phyloP scores from a whole-genome alignment of 2,329 filamentous ascomycete species.

The Fusarium dimerum region DNA sequence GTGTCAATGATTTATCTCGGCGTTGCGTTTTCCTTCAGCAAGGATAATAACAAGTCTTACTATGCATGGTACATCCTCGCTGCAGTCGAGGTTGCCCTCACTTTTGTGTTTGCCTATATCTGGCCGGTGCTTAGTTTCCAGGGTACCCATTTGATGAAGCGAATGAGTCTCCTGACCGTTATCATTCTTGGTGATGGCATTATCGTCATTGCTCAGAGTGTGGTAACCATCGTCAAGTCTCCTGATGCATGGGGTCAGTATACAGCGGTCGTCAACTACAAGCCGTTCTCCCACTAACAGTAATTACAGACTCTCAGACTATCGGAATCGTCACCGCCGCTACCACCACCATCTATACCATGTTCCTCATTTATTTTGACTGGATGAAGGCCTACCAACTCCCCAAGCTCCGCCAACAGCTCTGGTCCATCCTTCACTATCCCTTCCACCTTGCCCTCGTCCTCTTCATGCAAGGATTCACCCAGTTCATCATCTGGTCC shows the following conservation, averaged over 20 bases:
- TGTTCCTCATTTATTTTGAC: constrained; percentile 55
- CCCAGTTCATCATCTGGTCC: constrained; percentile 54
- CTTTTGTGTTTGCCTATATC: constrained; percentile 54
- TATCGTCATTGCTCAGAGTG: constrained; percentile 55
- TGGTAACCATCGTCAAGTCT: constrained; percentile 50
- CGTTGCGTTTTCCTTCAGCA: constrained; percentile 40
- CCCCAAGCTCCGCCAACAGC: constrained; percentile 57
- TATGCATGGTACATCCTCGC: constrained; percentile 56
- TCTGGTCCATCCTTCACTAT: constrained; percentile 60
- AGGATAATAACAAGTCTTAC: constrained; percentile 37
- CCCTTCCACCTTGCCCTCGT: constrained; percentile 65
- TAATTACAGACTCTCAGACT: constrained; percentile 33
- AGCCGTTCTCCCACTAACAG: constrained; percentile 5
- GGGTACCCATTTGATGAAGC: constrained; percentile 62
- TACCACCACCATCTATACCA: constrained; percentile 44
- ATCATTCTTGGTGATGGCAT: constrained; percentile 69
- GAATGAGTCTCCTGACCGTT: constrained; percentile 63
- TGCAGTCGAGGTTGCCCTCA: constrained; percentile 51
- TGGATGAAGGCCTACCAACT: constrained; percentile 66
- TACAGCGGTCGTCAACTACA: neutral
- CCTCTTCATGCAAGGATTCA: constrained; percentile 63
- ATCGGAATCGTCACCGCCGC: constrained; percentile 44
- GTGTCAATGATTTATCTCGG: constrained; percentile 43
- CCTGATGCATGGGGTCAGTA: constrained; percentile 42
- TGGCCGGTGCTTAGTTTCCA: constrained; percentile 62